Percentiles rank a stretch among this genome's conserved stretches.
phyloP scores from a whole-genome alignment of 1,284 basidiomycete genomes.

The Cyathus olla region DNA sequence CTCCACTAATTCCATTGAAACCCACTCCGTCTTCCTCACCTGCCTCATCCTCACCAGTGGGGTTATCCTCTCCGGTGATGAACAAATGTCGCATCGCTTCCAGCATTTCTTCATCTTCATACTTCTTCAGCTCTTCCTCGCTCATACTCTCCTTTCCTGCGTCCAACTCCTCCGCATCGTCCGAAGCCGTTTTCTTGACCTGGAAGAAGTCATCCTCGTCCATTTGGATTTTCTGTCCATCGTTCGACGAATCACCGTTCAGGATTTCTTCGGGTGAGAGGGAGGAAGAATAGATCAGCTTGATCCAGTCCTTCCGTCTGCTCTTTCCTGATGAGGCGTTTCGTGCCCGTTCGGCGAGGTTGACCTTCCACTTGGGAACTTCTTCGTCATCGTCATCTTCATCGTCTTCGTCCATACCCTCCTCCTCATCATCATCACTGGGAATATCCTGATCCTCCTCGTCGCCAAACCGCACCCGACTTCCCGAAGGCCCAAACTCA shows the following conservation, averaged over 20 bases:
- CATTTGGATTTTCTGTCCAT: slow-evolving; percentile 41
- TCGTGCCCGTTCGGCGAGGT: slow-evolving; percentile 73
- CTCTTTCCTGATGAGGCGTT: slow-evolving; percentile 54
- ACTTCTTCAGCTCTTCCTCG: slow-evolving; percentile 69
- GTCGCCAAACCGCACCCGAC: slow-evolving; percentile 52
- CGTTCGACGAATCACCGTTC: slow-evolving; percentile 41
- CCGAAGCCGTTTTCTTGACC: slow-evolving; percentile 54
- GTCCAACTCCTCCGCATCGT: slow-evolving; percentile 73
- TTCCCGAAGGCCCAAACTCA: slow-evolving; percentile 23
- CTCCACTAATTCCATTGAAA: slow-evolving; percentile 47
- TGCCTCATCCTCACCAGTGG: slow-evolving; percentile 45
- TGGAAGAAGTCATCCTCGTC: slow-evolving; percentile 85
- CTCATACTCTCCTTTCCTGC: slow-evolving; percentile 72
- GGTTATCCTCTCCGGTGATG: slow-evolving; percentile 81
- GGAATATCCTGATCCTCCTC: slow-evolving; percentile 68
- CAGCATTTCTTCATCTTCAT: slow-evolving; percentile 88
- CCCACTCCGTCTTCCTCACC: slow-evolving; percentile 55
- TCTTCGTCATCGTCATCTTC: slow-evolving; percentile 55
- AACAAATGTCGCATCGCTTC: slow-evolving; percentile 91
- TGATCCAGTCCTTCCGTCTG: slow-evolving; percentile 81
- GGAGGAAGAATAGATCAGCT: slow-evolving; percentile 85
- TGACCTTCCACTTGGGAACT: slow-evolving; percentile 84
- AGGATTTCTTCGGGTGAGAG: slow-evolving; percentile 82
- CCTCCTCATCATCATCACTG: slow-evolving; percentile 56
- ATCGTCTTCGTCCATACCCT: slow-evolving; percentile 53